Conservation (phyloP, 1,284 basidiomycete genomes). For the Apiotrichum veenhuisii region DNA sequence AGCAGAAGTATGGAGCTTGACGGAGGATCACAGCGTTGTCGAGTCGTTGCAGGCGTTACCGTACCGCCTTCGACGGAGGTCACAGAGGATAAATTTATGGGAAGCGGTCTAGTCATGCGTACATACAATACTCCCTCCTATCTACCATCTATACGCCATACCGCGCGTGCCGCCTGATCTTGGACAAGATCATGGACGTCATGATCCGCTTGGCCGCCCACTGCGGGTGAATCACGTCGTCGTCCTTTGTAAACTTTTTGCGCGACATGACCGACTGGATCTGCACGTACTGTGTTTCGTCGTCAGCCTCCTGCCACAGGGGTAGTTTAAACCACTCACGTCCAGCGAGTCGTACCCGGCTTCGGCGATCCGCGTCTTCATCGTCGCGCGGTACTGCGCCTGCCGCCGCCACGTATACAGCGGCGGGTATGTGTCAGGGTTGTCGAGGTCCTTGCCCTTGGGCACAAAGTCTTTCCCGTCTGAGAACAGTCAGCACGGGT, state of each 20-base stretch:
- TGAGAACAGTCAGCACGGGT: neutral
- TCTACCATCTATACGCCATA: constrained; percentile 1
- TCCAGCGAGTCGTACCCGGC: constrained; percentile 3
- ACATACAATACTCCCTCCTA: neutral
- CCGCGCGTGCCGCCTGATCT: neutral
- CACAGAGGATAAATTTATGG: no score
- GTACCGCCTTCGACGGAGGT: no score
- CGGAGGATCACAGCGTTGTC: no score
- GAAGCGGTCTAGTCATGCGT: neutral
- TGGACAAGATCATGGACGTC: neutral
- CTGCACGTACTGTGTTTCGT: neutral
- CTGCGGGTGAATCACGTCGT: constrained; percentile 8
- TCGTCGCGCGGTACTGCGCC: constrained; percentile 6
- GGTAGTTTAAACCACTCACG: neutral
- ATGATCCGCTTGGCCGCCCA: neutral
- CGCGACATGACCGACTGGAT: constrained; percentile 6
- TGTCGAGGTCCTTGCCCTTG: neutral
- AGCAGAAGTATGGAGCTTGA: no score
- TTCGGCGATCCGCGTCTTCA: neutral
- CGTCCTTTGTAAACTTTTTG: neutral
- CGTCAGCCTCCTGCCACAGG: neutral
- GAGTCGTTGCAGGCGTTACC: no score
- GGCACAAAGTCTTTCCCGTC: neutral
- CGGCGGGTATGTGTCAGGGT: constrained; percentile 1
- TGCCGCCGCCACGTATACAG: constrained; percentile 7